A percentile compares a stretch with the other conserved stretches of the same genome.
Conservation (phyloP, 352 stramenopile species). For the Pythium chondricola region DNA sequence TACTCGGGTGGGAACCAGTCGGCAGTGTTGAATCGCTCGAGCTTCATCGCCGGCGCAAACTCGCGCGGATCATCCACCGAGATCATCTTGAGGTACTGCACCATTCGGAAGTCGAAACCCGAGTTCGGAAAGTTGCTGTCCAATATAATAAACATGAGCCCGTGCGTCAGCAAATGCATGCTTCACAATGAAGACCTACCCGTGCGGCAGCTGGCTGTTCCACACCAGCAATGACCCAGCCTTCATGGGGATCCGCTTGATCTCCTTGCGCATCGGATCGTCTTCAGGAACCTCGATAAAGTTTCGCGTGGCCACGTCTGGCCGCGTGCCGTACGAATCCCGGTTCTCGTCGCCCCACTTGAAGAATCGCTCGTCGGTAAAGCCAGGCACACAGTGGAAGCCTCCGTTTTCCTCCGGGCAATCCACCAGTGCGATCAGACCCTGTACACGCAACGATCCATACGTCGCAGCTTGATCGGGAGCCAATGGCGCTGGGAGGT, state of each 20-base stretch:
- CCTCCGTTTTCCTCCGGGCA: slow-evolving; percentile 36
- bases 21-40: slow-evolving; percentile 22
- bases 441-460: slow-evolving; percentile 37
- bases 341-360: slow-evolving; percentile 27
- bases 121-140: slow-evolving; percentile 38
- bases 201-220: slow-evolving; percentile 41
- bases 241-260: slow-evolving; percentile 34
- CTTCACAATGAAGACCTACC: slow-evolving; percentile 10
- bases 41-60: slow-evolving; percentile 32
- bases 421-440: slow-evolving; percentile 32
- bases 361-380: slow-evolving; percentile 42
- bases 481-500: slow-evolving; percentile 19
- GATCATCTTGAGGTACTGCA: slow-evolving; percentile 56
- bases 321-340: slow-evolving; percentile 27
- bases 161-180: neutral
- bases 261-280: slow-evolving; percentile 30
- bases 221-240: slow-evolving; percentile 40
- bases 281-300: slow-evolving; percentile 39
- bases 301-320: slow-evolving; percentile 29
- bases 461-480: slow-evolving; percentile 19
- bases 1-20: slow-evolving; percentile 37
- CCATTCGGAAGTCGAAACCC: slow-evolving; percentile 41
- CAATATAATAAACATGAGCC: neutral
- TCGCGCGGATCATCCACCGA: slow-evolving; percentile 28
- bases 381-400: slow-evolving; percentile 44